Base-by-base conservation (phyloP, 2,329 filamentous ascomycete species). In the Diaporthe vexans region DNA sequence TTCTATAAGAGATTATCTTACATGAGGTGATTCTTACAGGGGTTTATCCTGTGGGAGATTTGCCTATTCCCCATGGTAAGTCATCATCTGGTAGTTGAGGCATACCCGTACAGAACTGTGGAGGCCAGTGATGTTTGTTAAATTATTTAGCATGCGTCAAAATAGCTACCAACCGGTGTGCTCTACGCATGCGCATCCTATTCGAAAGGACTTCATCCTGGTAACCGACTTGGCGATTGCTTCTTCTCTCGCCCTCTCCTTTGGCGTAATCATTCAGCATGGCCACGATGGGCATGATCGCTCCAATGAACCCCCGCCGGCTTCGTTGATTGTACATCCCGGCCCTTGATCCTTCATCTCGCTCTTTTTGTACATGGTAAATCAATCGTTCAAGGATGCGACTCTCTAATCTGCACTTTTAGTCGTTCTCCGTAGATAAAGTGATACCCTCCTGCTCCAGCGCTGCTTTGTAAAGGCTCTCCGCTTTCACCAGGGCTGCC, bases 391-490 rank as follows among this genome's bases (percentile, higher is more conserved):
- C 48, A 40, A 54, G 63, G 33, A 48, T 4, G 26, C 21, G n/a
- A 26, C 33, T 65, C 7, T 40, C n/a, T 9, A 4, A 24, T 11
- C n/a, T 10, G 19, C 33, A 29, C 21, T 4, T 51, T 68, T 54
- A 72, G 35, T 76, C 75, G 26, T 76, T 73, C 37, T 76, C 75
- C 10, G 75, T 76, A 21, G 73, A 75, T 26, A 75, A 52, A 17
- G 63, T 71, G 40, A 89, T 82, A 0, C 86, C 86, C 78, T 91
- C 91, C 74, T 94, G 93, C 51, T 91, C 91, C 74, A 95, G 85
- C 17, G 92, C 94, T 78, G 88, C 91, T 77, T 90, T 86, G 81
- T 97, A 98, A 79, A 92, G 90, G n/a, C 84, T 87, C 76, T 91
- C 87, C 8, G 95, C 95, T 77, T 89, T 90, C 74, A 91, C 88